Evolutionary conservation across 192 early-diverging fungal species (phyloP).

Genomic region (Coemansia sp.): DNA sequence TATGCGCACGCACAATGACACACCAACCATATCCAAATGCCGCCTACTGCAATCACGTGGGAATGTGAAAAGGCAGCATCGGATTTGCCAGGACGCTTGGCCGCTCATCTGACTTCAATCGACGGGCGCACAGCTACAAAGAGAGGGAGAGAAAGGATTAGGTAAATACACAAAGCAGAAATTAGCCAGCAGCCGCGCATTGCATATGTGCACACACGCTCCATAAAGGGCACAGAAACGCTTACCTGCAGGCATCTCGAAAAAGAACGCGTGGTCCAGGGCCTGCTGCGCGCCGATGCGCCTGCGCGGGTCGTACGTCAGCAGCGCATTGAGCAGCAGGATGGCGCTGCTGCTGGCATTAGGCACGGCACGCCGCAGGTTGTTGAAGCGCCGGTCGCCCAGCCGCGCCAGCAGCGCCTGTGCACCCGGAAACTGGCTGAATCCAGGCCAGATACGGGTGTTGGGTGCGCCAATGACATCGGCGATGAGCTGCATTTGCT

Average conservation of each 20-base stretch:
- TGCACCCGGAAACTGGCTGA: conserved; percentile 61
- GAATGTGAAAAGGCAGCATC: no score
- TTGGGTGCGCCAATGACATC: conserved; percentile 74
- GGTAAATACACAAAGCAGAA: no score
- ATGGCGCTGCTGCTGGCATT: conserved; percentile 53
- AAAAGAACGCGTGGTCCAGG: conserved; percentile 70
- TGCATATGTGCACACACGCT: background rate
- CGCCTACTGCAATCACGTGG: no score
- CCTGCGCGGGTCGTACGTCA: conserved; percentile 72
- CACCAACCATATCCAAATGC: no score
- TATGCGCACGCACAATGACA: no score
- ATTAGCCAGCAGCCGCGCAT: no score
- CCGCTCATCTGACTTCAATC: no score
- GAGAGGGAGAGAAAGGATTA: no score
- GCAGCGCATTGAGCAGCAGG: conserved; percentile 60
- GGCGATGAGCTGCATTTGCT: conserved; percentile 72
- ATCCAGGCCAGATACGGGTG: conserved; percentile 74
- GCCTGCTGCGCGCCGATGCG: conserved; percentile 65
- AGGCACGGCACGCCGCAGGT: conserved; percentile 55
- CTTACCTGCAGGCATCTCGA: conserved; percentile 64
- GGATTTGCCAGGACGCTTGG: no score
- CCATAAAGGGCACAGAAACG: no score
- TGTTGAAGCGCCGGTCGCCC: conserved; percentile 59
- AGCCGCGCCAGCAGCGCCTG: conserved; percentile 55
- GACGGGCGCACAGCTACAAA: no score